phyloP scores from a whole-genome alignment of 2,329 filamentous ascomycete species.

The Xylaria multiplex region DNA sequence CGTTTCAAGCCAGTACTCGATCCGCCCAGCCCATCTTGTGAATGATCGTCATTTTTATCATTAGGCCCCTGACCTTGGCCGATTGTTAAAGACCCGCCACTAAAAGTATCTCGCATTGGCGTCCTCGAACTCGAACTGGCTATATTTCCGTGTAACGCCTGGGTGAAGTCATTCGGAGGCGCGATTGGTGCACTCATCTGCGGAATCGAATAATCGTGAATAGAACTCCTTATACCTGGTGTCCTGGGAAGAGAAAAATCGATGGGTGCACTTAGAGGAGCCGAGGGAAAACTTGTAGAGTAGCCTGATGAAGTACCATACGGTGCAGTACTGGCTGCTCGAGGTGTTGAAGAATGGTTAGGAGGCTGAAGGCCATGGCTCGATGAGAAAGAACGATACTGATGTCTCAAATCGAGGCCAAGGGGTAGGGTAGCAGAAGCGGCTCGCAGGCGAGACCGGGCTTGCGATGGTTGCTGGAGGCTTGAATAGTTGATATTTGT shows the following conservation, averaged over 20 bases:
- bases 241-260: conserved; percentile 62
- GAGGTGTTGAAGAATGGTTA: conserved; percentile 47
- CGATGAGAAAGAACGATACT: conserved; percentile 48
- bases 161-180: conserved; percentile 62
- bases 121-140: conserved; percentile 53
- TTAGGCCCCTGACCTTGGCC: conserved; percentile 43
- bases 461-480: conserved; percentile 57
- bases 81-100: conserved; percentile 47
- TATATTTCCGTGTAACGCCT: conserved; percentile 58
- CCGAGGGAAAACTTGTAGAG: conserved; percentile 62
- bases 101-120: conserved; percentile 59
- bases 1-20: conserved; percentile 42
- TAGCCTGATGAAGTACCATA: conserved; percentile 57
- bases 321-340: conserved; percentile 54
- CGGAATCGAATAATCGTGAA: conserved; percentile 61
- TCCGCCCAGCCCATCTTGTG: conserved; percentile 43
- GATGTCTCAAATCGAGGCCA: conserved; percentile 48
- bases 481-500: conserved; percentile 62
- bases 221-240: conserved; percentile 50
- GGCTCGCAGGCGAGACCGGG: conserved; percentile 60
- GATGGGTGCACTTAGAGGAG: conserved; percentile 64
- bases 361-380: conserved; percentile 46
- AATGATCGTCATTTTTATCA: conserved; percentile 47
- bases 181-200: conserved; percentile 66
- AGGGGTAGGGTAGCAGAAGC: conserved; percentile 52